A percentile compares a stretch with the other conserved stretches of the same genome.
phyloP scores from a whole-genome alignment of 2,329 filamentous ascomycete genomes.

The Cryphonectria nitschkei region DNA sequence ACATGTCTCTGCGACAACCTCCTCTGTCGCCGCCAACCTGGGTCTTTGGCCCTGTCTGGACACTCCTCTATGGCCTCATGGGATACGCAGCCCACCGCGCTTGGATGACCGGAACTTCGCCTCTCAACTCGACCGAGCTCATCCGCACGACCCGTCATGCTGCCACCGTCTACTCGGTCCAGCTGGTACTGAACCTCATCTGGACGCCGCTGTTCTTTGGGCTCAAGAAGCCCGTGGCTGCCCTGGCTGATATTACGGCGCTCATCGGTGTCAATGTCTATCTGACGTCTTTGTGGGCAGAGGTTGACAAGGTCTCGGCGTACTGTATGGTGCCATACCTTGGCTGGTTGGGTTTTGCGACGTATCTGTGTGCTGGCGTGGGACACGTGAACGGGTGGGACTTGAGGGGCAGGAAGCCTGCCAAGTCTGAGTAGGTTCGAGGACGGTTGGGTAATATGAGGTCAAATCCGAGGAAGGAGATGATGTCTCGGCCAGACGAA shows the following conservation, averaged over 20 bases:
- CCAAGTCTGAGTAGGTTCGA: conserved; percentile 31
- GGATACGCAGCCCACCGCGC: conserved; percentile 87
- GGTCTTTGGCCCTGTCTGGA: conserved; percentile 69
- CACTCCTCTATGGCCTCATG: conserved; percentile 72
- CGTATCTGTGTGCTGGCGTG: conserved; percentile 75
- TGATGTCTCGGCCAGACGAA: background rate
- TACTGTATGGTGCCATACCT: conserved; percentile 81
- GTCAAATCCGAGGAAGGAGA: background rate
- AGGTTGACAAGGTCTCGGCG: conserved; percentile 73
- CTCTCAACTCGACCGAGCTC: conserved; percentile 54
- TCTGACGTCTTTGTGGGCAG: conserved; percentile 74
- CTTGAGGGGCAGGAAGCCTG: conserved; percentile 45
- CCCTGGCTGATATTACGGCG: conserved; percentile 74
- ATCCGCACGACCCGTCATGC: conserved; percentile 65
- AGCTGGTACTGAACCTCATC: conserved; percentile 80
- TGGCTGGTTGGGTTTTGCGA: conserved; percentile 86
- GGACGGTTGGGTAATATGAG: background rate
- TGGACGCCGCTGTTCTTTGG: conserved; percentile 96
- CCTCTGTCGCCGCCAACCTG: conserved; percentile 63
- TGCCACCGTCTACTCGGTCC: conserved; percentile 81
- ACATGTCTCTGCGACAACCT: conserved; percentile 70
- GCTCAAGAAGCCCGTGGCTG: conserved; percentile 71
- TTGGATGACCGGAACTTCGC: conserved; percentile 64
- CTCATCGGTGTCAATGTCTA: conserved; percentile 74
- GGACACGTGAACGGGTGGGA: conserved; percentile 73